Percentiles rank a stretch among this genome's conserved stretches.
phyloP scores from a whole-genome alignment of 2,329 filamentous ascomycete species.

The Colletotrichum sp. region DNA sequence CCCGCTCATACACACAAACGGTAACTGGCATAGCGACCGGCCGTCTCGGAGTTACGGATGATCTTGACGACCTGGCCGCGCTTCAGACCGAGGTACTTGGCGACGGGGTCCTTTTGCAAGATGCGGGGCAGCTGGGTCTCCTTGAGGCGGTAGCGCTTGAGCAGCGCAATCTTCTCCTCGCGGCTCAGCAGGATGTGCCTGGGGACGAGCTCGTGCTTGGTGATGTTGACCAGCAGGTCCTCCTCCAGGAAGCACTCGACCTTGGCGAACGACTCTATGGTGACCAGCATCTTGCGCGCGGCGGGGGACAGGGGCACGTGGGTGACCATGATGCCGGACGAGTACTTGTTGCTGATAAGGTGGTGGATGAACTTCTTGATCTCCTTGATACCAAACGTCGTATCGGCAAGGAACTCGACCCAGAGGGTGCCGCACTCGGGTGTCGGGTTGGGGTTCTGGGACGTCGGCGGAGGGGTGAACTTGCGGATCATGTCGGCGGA shows the following conservation, averaged over 20 bases:
- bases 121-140: conserved; percentile 97
- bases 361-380: conserved; percentile 89
- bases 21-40: conserved; percentile 96
- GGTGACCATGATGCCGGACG: conserved; percentile 90
- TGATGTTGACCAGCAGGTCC: conserved; percentile 97
- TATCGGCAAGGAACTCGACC: conserved; percentile 87
- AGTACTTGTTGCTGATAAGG: conserved; percentile 80
- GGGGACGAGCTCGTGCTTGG: conserved; percentile 94
- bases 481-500: conserved; percentile 84
- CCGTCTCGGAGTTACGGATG: conserved; percentile 93
- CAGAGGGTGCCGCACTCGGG: conserved; percentile 87
- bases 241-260: conserved; percentile 97
- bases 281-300: conserved; percentile 84
- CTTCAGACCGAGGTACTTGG: conserved; percentile 88
- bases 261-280: conserved; percentile 75
- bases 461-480: conserved; percentile 75
- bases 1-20: conserved; percentile 66
- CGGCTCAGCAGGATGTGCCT: conserved; percentile 89
- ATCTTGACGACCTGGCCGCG: conserved; percentile 98
- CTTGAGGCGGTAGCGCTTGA: conserved; percentile 92
- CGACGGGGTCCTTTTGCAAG: conserved; percentile 88
- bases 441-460: conserved; percentile 71
- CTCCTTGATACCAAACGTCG: conserved; percentile 86
- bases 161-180: conserved; percentile 85
- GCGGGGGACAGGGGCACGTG: conserved; percentile 82